Percentiles rank a stretch among this genome's conserved stretches.
Conservation (phyloP, 176 grass and related monocot genomes). For the Eragrostis nindensis region DNA sequence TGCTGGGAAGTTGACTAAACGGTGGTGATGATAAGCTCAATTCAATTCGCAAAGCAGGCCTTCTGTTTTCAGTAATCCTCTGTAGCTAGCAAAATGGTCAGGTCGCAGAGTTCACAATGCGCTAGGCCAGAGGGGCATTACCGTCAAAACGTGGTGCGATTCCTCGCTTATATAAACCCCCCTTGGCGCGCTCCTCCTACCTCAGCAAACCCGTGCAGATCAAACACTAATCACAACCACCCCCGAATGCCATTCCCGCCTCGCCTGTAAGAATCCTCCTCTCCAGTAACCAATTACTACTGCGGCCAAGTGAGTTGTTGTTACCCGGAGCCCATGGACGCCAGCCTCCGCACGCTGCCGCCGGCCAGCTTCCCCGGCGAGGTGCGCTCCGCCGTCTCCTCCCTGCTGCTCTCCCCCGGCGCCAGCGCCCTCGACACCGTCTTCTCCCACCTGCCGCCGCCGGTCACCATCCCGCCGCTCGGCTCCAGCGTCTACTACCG, state of each 20-base stretch:
- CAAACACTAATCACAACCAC: not conserved
- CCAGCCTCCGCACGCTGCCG: constrained; percentile 38
- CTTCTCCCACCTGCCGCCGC: constrained; percentile 72
- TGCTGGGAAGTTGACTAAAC: constrained; percentile 17
- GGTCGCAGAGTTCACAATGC: not conserved
- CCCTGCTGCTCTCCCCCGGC: constrained; percentile 64
- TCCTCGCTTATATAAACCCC: constrained; percentile 48
- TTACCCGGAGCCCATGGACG: too few species aligned
- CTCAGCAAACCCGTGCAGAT: not conserved
- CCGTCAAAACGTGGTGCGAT: not conserved
- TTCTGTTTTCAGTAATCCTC: not conserved
- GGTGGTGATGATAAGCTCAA: not conserved
- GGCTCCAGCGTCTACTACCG: constrained; percentile 90
- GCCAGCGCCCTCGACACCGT: constrained; percentile 77
- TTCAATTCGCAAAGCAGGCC: not conserved
- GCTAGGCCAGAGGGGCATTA: not conserved
- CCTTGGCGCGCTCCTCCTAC: too few species aligned
- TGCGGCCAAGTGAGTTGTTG: not conserved
- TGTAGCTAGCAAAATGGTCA: not conserved
- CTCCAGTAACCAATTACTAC: not conserved
- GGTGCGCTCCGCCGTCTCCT: constrained; percentile 59
- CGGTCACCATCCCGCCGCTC: constrained; percentile 56
- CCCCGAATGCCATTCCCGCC: constrained; percentile 50
- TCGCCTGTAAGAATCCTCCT: constrained; percentile 7
- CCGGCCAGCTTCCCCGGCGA: constrained; percentile 51